Conservation (phyloP, 148 eudicot species). For the Chenopodium formosanum region DNA sequence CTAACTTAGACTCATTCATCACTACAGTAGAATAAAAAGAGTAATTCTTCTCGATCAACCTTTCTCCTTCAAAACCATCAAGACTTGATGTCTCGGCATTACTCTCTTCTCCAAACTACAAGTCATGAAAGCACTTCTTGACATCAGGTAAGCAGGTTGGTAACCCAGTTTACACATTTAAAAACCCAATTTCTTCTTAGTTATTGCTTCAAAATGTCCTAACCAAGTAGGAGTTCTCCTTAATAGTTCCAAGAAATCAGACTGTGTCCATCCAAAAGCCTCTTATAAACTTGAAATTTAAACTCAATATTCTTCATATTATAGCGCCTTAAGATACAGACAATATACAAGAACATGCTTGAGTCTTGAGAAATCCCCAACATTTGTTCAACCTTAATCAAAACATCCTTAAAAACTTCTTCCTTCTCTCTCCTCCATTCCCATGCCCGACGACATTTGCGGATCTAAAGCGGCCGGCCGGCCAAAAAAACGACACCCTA, state of each 20-base stretch:
- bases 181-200: constrained; percentile 23
- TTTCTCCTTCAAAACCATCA: constrained; percentile 27
- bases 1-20: too few species aligned
- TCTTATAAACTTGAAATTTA: constrained; percentile 25
- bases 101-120: constrained; percentile 34
- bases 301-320: constrained; percentile 14
- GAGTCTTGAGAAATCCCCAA: constrained; percentile 29
- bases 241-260: constrained; percentile 13
- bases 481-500: too few species aligned
- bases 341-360: constrained; percentile 19
- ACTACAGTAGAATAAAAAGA: not conserved
- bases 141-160: constrained; percentile 18
- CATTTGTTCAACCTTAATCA: constrained; percentile 21
- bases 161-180: constrained; percentile 30
- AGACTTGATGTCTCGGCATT: constrained; percentile 27
- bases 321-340: not conserved
- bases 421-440: too few species aligned
- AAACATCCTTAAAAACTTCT: not conserved
- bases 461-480: too few species aligned
- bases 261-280: constrained; percentile 30
- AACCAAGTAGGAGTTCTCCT: constrained; percentile 16
- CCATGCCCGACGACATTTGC: too few species aligned
- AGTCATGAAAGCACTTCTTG: not conserved
- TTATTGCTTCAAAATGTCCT: constrained; percentile 16
- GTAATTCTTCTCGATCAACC: constrained; percentile 14